phyloP scores from a whole-genome alignment of 768 basidiomycete species.

The Mycena kentingensis region DNA sequence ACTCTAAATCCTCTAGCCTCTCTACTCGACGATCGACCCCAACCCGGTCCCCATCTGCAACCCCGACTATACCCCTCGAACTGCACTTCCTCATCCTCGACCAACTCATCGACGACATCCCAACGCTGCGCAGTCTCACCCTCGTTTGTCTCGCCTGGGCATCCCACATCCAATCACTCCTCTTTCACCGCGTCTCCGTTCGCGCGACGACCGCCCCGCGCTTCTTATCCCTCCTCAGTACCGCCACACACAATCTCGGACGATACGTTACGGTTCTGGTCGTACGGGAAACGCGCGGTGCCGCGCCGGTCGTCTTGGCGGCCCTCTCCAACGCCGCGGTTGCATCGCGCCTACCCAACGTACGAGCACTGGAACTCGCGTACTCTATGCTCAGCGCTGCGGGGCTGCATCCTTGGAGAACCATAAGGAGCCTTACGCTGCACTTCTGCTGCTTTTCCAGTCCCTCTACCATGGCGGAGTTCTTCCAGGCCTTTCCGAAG shows the following conservation, averaged over 20 bases:
- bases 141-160: constrained; percentile 13
- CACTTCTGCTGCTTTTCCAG: constrained; percentile 8
- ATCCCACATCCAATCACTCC: constrained; percentile 7
- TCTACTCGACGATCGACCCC: no score
- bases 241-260: not conserved
- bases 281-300: not conserved
- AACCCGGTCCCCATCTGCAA: no score
- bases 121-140: not conserved
- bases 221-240: constrained; percentile 3
- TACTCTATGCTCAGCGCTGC: not conserved
- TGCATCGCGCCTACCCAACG: not conserved
- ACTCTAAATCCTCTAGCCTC: no score
- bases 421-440: constrained; percentile 2
- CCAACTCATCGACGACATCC: constrained; percentile 1
- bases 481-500: constrained; percentile 9
- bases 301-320: not conserved
- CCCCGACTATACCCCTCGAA: no score
- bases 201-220: not conserved
- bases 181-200: constrained; percentile 9
- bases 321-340: not conserved
- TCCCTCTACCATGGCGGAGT: not conserved
- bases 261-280: not conserved
- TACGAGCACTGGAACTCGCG: not conserved
- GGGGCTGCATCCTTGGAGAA: not conserved
- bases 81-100: constrained; percentile 12